phyloP scores from a whole-genome alignment of 2,329 filamentous ascomycete genomes.

The Macroventuria anomochaeta region DNA sequence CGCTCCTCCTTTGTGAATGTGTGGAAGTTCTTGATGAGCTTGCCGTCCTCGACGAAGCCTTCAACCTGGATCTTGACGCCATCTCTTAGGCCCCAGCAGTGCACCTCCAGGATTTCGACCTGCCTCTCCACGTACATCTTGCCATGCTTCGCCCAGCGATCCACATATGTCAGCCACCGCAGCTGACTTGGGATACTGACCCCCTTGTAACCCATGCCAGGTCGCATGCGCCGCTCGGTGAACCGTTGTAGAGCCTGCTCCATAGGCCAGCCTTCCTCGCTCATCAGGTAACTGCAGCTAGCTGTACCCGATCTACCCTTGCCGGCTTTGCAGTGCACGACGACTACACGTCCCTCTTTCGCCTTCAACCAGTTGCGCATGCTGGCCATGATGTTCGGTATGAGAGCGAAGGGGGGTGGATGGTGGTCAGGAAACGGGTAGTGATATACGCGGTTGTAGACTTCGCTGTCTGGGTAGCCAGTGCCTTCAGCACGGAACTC shows the following conservation, averaged over 20 bases:
- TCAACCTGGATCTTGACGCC: constrained; percentile 88
- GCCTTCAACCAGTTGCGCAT: constrained; percentile 84
- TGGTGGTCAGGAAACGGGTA: constrained; percentile 98
- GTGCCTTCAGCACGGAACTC: constrained; percentile 97
- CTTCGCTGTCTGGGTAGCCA: constrained; percentile 89
- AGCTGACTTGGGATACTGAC: constrained; percentile 93
- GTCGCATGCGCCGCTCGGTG: constrained; percentile 86
- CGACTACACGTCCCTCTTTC: constrained; percentile 69
- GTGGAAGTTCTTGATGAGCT: constrained; percentile 82
- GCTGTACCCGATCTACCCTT: constrained; percentile 92
- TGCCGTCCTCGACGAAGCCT: constrained; percentile 87
- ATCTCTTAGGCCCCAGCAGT: constrained; percentile 85
- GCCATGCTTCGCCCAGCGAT: constrained; percentile 77
- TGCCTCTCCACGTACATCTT: constrained; percentile 84
- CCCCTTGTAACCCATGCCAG: constrained; percentile 78
- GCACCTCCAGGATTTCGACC: constrained; percentile 85
- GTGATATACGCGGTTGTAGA: constrained; percentile 84
- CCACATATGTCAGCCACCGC: constrained; percentile 86
- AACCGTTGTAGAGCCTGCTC: constrained; percentile 70
- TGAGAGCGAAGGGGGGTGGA: constrained; percentile 87
- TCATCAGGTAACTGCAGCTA: constrained; percentile 87
- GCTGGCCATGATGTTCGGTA: constrained; percentile 86
- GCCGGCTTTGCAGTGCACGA: constrained; percentile 96
- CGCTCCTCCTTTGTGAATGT: constrained; percentile 78
- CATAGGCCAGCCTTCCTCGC: constrained; percentile 76